phyloP scores from a whole-genome alignment of 2,329 filamentous ascomycete genomes.

The Fusarium udum region DNA sequence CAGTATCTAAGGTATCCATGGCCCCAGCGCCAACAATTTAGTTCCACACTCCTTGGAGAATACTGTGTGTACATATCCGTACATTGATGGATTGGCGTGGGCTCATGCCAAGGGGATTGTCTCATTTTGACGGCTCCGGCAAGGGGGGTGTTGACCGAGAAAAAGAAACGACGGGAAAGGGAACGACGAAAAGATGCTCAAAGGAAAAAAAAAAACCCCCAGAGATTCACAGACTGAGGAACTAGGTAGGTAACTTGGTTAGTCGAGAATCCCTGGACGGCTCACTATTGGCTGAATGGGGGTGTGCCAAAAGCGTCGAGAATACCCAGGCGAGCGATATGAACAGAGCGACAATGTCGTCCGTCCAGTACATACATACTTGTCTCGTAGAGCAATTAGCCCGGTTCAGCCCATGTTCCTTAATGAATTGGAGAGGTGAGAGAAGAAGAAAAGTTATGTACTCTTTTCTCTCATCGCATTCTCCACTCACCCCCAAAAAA shows the following conservation, averaged over 20 bases:
- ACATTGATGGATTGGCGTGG: slow-evolving; percentile 40
- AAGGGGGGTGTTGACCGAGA: slow-evolving; percentile 24
- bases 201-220: not conserved
- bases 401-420: slow-evolving; percentile 8
- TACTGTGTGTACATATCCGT: not conserved
- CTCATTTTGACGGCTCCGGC: slow-evolving; percentile 38
- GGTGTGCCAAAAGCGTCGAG: slow-evolving; percentile 4
- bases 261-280: slow-evolving; percentile 2
- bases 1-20: not conserved
- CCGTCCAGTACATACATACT: slow-evolving; percentile 3
- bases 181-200: slow-evolving; percentile 2
- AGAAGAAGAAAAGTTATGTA: slow-evolving; percentile 8
- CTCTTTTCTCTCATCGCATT: slow-evolving; percentile 21
- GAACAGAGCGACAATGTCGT: not conserved
- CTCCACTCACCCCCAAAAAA: slow-evolving; percentile 17
- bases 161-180: slow-evolving; percentile 1
- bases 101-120: slow-evolving; percentile 38
- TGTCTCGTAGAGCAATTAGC: slow-evolving; percentile 7
- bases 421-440: slow-evolving; percentile 12
- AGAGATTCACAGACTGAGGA: not conserved
- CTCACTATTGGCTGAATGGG: slow-evolving; percentile 11
- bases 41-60: slow-evolving; percentile 20
- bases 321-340: not conserved
- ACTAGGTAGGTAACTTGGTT: slow-evolving; percentile 2
- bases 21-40: slow-evolving; percentile 2